Evolutionary conservation across 306 rosid genomes (phyloP).

Genomic region (Dalbergia cultrata): DNA sequence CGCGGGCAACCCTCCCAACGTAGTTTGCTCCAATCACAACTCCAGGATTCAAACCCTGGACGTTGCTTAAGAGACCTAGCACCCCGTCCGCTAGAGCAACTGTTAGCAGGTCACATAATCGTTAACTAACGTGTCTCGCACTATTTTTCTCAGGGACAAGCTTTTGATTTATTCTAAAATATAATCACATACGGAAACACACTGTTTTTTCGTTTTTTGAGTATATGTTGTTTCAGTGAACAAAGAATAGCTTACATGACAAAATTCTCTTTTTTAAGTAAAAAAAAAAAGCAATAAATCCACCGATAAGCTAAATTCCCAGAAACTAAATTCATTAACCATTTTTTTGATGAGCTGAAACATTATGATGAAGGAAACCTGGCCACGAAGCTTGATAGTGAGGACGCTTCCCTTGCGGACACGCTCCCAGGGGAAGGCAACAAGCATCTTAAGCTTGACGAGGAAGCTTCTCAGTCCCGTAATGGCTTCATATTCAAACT

Average conservation of each 20-base stretch:
- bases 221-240: too few relatives aligned
- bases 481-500: constrained; percentile 65
- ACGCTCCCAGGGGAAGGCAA: constrained; percentile 90
- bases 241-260: too few relatives aligned
- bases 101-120: too few relatives aligned
- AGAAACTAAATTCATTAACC: background rate
- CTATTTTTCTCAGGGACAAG: background rate
- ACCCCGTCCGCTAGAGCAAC: too few relatives aligned
- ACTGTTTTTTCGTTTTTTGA: background rate
- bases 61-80: too few relatives aligned
- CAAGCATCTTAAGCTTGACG: constrained; percentile 79
- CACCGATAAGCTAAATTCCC: too few relatives aligned
- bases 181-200: background rate
- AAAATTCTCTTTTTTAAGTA: too few relatives aligned
- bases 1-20: too few relatives aligned
- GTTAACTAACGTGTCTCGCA: background rate
- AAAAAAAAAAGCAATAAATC: too few relatives aligned
- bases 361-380: constrained; percentile 55
- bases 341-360: too few relatives aligned
- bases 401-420: constrained; percentile 91
- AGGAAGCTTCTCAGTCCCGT: constrained; percentile 73
- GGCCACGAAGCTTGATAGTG: constrained; percentile 89
- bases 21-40: too few relatives aligned
- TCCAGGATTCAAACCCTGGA: too few relatives aligned
- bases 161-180: background rate